A percentile compares a stretch with the other conserved stretches of the same genome.
These are phyloP conservation scores for Cercospora sp. DNA, from an alignment of 2,329 filamentous ascomycete genomes.

Conservation along the genomic window DNA sequence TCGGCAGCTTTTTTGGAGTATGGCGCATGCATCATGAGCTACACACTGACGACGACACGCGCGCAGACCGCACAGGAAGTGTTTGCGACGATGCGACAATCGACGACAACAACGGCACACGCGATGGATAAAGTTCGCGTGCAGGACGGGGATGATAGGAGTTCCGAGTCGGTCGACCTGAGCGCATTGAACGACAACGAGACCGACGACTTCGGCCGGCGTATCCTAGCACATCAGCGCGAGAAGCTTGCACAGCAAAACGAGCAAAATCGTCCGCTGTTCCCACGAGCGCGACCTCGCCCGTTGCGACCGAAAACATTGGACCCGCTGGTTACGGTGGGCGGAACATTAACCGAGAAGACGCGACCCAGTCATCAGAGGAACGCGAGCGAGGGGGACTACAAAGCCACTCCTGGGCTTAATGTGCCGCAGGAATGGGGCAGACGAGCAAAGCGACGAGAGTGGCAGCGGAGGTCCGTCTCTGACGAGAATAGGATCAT, in stretches of 20 bases:
- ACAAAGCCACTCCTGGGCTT: conserved; percentile 46
- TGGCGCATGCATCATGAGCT: conserved; percentile 15
- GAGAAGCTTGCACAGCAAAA: conserved; percentile 45
- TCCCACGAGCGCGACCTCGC: conserved; percentile 28
- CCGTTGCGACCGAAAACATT: conserved; percentile 12
- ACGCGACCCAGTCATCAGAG: conserved; percentile 19
- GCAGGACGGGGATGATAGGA: conserved; percentile 28
- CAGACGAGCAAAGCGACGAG: conserved; percentile 43
- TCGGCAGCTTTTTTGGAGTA: conserved; percentile 7
- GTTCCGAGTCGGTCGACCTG: conserved; percentile 9
- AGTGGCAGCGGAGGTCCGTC: conserved; percentile 46
- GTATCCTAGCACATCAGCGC: conserved; percentile 47
- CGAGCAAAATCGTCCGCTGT: conserved; percentile 32
- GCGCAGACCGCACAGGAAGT: conserved; percentile 3
- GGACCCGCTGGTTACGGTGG: conserved; percentile 13
- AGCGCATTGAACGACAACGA: conserved; percentile 41
- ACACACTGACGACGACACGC: conserved; percentile 10
- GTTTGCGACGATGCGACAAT: conserved; percentile 9
- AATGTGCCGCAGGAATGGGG: conserved; percentile 52
- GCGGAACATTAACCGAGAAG: conserved; percentile 1
- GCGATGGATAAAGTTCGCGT: conserved; percentile 29
- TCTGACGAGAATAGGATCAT: conserved; percentile 27
- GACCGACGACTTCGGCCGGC: conserved; percentile 50
- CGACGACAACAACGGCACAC: conserved; percentile 8
- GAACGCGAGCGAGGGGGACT: conserved; percentile 38